Base-by-base conservation (phyloP, 2,329 filamentous ascomycete species). In the Stagonosporopsis cucurbitacearum region DNA sequence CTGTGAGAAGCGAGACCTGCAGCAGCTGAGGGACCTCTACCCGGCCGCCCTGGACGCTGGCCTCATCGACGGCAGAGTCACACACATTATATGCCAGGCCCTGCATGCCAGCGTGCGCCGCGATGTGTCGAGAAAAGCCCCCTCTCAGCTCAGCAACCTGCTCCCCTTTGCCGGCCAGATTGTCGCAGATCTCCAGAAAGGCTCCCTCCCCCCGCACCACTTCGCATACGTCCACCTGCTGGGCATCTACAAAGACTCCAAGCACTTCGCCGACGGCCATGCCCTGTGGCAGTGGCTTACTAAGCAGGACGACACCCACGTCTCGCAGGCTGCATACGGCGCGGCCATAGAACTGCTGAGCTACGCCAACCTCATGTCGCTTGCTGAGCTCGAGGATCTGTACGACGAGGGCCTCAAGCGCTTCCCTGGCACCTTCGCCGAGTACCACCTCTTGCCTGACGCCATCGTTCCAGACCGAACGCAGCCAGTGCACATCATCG, bases 281-380 rank as follows among this genome's bases (percentile, higher is more conserved):
- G 63, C 68, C 2, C 80, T 83, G 58, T 84, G 81, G 81, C 60
- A 70, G 19, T 83, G 80, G 80, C 70, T 84, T 13, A 59, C 71
- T 22, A 53, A 65, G 4, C 77, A 81, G 59, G 75, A 77, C 42
- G 75, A 80, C 17, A 65, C 69, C 5, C 75, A 75, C 45, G 72
- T 81, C 9, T 75, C 77, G 47, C 65, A 71, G 15, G 67, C 72
- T 4, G 77, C 80, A 0, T 83, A 83, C 56, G 81, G 80, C 6
- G 77, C 77, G 7, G 80, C 79, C 1, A 81, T 84, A 26, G 80
- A 83, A 58, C 66, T 81, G 36, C 67, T 82, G 47, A 78, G 80
- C 11, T 74, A 75, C 13, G 72, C 77, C 45, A 75, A 77, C 12
- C 49, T 62, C n/a, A 66, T 68, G 45, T 60, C 63, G 3, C 69